Evolutionary conservation across 2,329 filamentous ascomycete species (phyloP).

Genomic region (Pyricularia pennisetigena): DNA sequence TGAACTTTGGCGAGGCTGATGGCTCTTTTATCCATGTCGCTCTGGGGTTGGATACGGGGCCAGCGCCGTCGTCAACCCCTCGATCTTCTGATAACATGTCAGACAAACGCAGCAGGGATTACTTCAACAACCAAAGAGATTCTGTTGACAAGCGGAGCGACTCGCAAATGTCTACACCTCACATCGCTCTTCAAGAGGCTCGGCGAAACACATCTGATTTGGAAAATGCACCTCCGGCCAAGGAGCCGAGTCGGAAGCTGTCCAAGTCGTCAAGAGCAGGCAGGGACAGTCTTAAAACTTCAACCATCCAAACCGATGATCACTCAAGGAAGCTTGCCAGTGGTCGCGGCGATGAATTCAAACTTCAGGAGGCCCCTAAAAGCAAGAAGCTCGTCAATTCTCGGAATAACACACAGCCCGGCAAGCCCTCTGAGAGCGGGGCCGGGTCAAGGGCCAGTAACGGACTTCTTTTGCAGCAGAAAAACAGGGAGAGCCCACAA

Average conservation of each 20-base stretch:
- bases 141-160: constrained; percentile 35
- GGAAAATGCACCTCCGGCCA: constrained; percentile 34
- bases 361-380: constrained; percentile 72
- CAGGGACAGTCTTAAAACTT: constrained; percentile 20
- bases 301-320: constrained; percentile 25
- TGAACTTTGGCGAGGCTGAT: constrained; percentile 42
- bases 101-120: constrained; percentile 47
- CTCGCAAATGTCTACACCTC: constrained; percentile 57
- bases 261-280: constrained; percentile 32
- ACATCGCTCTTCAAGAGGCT: constrained; percentile 72
- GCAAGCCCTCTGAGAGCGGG: constrained; percentile 25
- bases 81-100: constrained; percentile 31
- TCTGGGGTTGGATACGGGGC: constrained; percentile 57
- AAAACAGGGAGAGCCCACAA: constrained; percentile 22
- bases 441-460: constrained; percentile 24
- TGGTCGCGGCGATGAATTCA: constrained; percentile 52
- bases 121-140: constrained; percentile 37
- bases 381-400: constrained; percentile 37
- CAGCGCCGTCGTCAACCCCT: constrained; percentile 38
- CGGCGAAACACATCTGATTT: constrained; percentile 54
- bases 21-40: constrained; percentile 71
- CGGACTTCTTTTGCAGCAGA: constrained; percentile 19
- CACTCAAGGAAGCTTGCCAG: constrained; percentile 22
- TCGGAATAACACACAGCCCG: constrained; percentile 34
- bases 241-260: constrained; percentile 37